Evolutionary conservation across 139 green algal genomes (phyloP).

Genomic region (Eudorina sp.): DNA sequence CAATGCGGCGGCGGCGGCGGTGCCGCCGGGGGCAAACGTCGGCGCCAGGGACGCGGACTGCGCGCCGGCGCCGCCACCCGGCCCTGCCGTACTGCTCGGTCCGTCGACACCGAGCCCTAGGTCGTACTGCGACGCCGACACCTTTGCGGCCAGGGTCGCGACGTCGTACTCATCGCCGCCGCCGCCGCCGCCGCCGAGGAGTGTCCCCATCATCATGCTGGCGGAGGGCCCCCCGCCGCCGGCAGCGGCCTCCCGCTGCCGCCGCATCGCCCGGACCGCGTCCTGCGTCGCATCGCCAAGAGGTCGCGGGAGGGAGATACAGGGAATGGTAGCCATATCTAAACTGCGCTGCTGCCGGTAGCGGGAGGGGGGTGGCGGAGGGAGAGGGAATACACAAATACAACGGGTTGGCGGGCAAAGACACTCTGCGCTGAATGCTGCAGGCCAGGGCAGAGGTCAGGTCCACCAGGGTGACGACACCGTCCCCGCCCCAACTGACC

Average conservation of each 20-base stretch:
- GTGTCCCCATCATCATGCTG: background rate
- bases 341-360: background rate
- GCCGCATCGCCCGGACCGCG: background rate
- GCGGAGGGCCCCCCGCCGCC: conserved; percentile 5
- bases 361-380: background rate
- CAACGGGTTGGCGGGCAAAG: no score
- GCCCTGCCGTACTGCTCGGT: background rate
- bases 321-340: no score
- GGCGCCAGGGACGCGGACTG: background rate
- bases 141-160: background rate
- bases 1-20: conserved; percentile 12
- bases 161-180: background rate
- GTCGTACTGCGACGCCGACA: conserved; percentile 45
- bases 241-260: background rate
- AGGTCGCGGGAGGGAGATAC: no score
- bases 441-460: no score
- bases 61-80: background rate
- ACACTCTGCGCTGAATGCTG: no score
- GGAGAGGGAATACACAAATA: no score
- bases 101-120: conserved; percentile 18
- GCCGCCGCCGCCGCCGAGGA: background rate
- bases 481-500: no score
- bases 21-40: background rate
- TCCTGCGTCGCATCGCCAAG: background rate
- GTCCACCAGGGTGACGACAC: no score